Base-by-base conservation (phyloP, 169 alveolate species). In the Eimeria brunetti region DNA sequence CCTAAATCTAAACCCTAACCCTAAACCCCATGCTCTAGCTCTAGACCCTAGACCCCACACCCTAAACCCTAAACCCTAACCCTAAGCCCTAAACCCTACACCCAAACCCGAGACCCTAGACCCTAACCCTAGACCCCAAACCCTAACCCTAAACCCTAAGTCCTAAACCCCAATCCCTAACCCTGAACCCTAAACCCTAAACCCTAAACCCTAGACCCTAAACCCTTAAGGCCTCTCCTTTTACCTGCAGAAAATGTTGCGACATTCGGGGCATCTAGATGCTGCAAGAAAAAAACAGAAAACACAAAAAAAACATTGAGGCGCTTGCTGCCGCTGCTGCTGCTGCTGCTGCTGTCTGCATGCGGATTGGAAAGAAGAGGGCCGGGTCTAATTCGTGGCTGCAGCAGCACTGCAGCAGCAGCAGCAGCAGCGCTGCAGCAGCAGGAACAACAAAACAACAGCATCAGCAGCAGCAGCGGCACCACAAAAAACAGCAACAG, bases 181-280 rank as follows among this genome's bases (percentile, higher is more conserved):
- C 64, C 64, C 16, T 16, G 16, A 16, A 56, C 24, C 16, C 64
- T 56, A 56, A 56, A 56, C 64, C 64, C 64, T 67, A 67, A 67
- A 67, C 78, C 78, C 78, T 67, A 67, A 67, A 33, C 78, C 73
- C 73, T 62, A 12, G 33, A 62, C 73, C 9, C 64, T 16, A 56
- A 16, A 12, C 24, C 9, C 64, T 56, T 9, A 16, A 62, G n/a
- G 49, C 46, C 27, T 27, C 11, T 14, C n/a, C 7, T 4, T 60
- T 67, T 51, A 88, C 94, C 30, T 33, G 88, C 94, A 88, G 75
- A 88, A 88, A 18, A 88, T 33, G 58, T 71, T 69, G 12, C 85
- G 41, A 30, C 94, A 88, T n/a, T 88, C 94, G 8, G 94, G 86
- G 76, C 94, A 88, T 69, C 81, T 44, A 1, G 69, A 80, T 7